Conservation (phyloP, 768 basidiomycete species). For the Mycena sanguinolenta region DNA sequence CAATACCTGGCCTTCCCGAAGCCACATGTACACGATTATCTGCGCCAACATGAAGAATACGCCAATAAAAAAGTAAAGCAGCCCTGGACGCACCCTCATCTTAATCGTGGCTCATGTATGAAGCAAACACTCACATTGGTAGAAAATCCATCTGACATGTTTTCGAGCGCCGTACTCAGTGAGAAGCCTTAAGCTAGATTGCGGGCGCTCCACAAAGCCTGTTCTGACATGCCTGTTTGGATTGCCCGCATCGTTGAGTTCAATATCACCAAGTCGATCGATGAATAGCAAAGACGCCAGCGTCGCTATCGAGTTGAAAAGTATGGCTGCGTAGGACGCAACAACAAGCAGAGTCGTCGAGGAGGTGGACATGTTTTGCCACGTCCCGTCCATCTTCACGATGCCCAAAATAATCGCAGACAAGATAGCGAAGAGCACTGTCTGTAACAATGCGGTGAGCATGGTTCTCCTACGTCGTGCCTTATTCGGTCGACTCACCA, state of each 20-base stretch:
- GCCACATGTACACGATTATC: background rate
- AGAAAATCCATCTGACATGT: background rate
- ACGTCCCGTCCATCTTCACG: background rate
- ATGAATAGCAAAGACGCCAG: background rate
- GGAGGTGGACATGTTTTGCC: background rate
- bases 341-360: background rate
- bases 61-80: background rate
- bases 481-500: background rate
- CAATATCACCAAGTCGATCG: background rate
- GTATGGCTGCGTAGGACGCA: background rate
- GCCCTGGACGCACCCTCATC: background rate
- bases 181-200: background rate
- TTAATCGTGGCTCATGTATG: background rate
- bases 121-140: background rate
- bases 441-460: background rate
- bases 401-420: background rate
- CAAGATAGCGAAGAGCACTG: background rate
- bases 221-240: background rate
- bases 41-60: background rate
- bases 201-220: background rate
- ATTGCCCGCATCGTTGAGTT: background rate
- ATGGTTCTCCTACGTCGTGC: background rate
- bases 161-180: background rate
- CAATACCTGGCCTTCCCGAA: background rate
- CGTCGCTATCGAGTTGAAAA: background rate